Percentiles rank a stretch among this genome's conserved stretches.
Evolutionary conservation across 306 rosid species (phyloP).

Genomic region (Lathyrus aphaca): DNA sequence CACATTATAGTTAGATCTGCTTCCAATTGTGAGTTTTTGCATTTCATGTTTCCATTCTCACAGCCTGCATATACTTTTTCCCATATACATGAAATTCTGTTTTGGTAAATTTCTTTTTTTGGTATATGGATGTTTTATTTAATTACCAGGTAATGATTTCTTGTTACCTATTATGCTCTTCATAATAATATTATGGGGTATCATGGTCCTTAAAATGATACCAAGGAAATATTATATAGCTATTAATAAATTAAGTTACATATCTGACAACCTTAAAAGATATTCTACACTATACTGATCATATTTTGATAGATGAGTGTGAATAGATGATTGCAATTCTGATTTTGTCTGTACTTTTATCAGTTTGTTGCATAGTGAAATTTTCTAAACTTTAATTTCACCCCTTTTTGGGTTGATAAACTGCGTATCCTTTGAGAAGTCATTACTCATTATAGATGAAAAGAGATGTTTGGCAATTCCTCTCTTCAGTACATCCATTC

Average conservation of each 20-base stretch:
- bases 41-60: conserved; percentile 18
- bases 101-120: background rate
- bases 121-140: background rate
- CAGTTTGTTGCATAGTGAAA: background rate
- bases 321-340: background rate
- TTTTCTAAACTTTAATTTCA: background rate
- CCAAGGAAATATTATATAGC: background rate
- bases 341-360: background rate
- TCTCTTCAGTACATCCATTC: too few species aligned
- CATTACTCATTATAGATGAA: too few species aligned
- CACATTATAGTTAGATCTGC: conserved; percentile 32
- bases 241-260: background rate
- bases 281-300: conserved; percentile 11
- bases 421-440: too few species aligned
- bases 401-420: background rate
- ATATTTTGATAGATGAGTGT: background rate
- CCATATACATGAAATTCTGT: conserved; percentile 8
- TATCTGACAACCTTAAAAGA: conserved; percentile 9
- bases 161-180: background rate
- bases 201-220: background rate
- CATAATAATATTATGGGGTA: background rate
- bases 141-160: conserved; percentile 23
- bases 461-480: too few species aligned
- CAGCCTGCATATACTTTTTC: conserved; percentile 10
- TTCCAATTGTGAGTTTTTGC: conserved; percentile 21